Base-by-base conservation (phyloP, 2,329 filamentous ascomycete genomes). In the Ophiostoma himal-ulmi region DNA sequence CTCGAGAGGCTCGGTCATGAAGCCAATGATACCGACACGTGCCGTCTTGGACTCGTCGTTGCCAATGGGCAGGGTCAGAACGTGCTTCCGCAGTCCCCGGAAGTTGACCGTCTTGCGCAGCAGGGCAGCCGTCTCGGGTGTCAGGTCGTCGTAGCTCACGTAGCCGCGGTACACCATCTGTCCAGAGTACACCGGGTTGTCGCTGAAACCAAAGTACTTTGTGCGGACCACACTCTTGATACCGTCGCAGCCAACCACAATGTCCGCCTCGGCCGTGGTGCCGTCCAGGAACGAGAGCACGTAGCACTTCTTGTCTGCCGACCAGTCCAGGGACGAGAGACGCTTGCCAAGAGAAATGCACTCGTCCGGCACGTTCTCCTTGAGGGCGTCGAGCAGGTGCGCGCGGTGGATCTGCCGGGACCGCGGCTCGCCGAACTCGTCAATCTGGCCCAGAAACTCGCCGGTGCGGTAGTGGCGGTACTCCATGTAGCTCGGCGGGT, bases 231-330 rank as follows among this genome's bases (percentile, higher is more conserved):
- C 79, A 1, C 85, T 87, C 75, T 86, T 87, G 75, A 91, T 88
- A 1, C 88, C 88, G 77, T 91, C 88, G 75, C 86, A 89, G 10
- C 86, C 88, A 69, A 90, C 80, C 0, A 88, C 83, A n/a, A 75
- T 76, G 67, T 78, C 77, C 5, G 76, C 77, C 69, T 74, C 73
- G 3, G 75, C 77, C 22, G 72, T 73, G 0, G 73, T 77, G 8
- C 76, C 76, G 70, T 78, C 75, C 20, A 71, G 71, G 65, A 79
- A 79, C 0, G 41, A 69, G 0, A 77, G 75, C 13, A 48, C 36
- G 68, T 71, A 73, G 67, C 67, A 69, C 17, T 26, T 30, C 3
- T 20, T 20, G 11, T 64, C 70, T 7, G 54, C 30, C 17, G 7
- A 14, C 72, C 72, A 73, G 1, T 44, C 69, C 14, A 73, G 17